phyloP scores from a whole-genome alignment of 371 early-diverging fungal genomes.

The Chytridium lagenaria region DNA sequence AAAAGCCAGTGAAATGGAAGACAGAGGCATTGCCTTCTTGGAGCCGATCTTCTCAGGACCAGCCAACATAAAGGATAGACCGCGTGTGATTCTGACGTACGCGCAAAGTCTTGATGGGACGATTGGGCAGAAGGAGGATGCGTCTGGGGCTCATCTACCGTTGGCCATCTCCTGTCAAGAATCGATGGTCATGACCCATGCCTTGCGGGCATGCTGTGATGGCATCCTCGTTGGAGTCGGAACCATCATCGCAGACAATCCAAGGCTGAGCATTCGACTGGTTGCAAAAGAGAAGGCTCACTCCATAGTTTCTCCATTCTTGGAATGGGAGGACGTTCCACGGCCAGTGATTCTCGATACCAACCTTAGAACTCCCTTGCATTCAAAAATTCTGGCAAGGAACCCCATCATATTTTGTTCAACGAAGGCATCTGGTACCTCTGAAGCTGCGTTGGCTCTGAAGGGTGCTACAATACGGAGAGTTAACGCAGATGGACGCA shows the following conservation, averaged over 20 bases:
- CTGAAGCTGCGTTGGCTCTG: slow-evolving; percentile 1
- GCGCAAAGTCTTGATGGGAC: slow-evolving; percentile 92
- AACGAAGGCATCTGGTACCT: background rate
- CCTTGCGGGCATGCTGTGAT: slow-evolving; percentile 76
- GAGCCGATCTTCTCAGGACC: background rate
- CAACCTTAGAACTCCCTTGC: slow-evolving; percentile 49
- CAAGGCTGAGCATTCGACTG: slow-evolving; percentile 74
- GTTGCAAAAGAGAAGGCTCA: slow-evolving; percentile 43
- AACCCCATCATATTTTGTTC: slow-evolving; percentile 32
- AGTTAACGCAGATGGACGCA: slow-evolving; percentile 44
- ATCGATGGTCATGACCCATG: slow-evolving; percentile 81
- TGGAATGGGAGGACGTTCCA: background rate
- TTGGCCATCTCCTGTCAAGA: slow-evolving; percentile 75
- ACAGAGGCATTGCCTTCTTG: background rate
- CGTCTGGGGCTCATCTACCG: slow-evolving; percentile 46
- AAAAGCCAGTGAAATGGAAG: background rate
- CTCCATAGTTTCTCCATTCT: slow-evolving; percentile 7
- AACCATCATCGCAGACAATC: slow-evolving; percentile 85
- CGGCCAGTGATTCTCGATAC: slow-evolving; percentile 3
- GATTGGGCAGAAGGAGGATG: slow-evolving; percentile 49
- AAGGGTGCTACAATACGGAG: slow-evolving; percentile 33
- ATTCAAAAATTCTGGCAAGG: slow-evolving; percentile 57
- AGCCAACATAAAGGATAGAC: slow-evolving; percentile 15
- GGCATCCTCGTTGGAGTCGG: slow-evolving; percentile 90
- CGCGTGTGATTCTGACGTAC: slow-evolving; percentile 77